These are phyloP conservation scores for Spathaspora arborariae DNA, from an alignment of 805 yeast species.

Conservation along the genomic window DNA sequence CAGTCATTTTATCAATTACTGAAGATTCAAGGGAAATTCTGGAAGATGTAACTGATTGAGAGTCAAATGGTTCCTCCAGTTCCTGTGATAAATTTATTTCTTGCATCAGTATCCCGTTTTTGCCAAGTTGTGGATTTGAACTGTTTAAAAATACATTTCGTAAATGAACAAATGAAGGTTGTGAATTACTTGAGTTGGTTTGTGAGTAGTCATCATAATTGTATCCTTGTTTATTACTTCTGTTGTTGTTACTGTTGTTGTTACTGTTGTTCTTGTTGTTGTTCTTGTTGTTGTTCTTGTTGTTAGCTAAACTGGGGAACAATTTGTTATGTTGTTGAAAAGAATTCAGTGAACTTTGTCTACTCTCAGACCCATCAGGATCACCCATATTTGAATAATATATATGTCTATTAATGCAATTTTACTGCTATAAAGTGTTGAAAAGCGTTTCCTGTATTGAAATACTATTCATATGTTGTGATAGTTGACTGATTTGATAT, in stretches of 20 bases:
- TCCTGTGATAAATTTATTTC: slow-evolving; percentile 2
- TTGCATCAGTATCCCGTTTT: neutral
- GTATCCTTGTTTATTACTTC: neutral
- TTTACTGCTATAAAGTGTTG: neutral
- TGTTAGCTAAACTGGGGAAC: neutral
- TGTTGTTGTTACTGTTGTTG: neutral
- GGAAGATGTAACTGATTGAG: slow-evolving; percentile 4
- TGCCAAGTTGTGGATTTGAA: neutral
- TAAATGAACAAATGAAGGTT: slow-evolving; percentile 1
- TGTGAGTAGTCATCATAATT: neutral
- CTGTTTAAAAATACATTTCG: neutral
- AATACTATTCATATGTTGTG: neutral
- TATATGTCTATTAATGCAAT: neutral
- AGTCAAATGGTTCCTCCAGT: neutral
- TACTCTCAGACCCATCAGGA: neutral
- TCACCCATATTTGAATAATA: neutral
- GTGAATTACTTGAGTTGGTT: neutral
- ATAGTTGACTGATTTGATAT: neutral
- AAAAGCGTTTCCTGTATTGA: neutral
- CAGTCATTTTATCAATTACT: slow-evolving; percentile 18
- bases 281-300: neutral
- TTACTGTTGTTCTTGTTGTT: neutral
- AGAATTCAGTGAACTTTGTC: neutral
- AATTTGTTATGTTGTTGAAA: neutral
- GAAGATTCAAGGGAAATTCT: slow-evolving; percentile 20